Evolutionary conservation across 192 early-diverging fungal species (phyloP), one percentile per base, ranked within the genome.

Genomic region (Coemansia umbellata): DNA sequence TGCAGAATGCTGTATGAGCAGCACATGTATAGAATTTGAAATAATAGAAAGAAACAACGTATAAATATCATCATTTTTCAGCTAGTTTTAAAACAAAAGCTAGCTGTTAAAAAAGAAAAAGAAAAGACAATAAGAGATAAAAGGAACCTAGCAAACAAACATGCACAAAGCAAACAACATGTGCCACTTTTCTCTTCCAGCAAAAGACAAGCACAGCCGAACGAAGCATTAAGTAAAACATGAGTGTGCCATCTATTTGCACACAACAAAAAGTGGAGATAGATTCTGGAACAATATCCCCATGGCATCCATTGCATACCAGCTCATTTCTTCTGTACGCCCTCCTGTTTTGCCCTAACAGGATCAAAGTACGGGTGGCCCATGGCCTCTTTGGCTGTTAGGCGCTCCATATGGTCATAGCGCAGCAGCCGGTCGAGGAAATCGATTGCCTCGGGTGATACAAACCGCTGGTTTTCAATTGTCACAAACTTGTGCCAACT

Each of bases 331-430:
- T n/a, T n/a, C n/a, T 65, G 31, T 15, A 32, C 56, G n/a, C 40
- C 31, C 32, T 58, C 52, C 49, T 57, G 40, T 56, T 73, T 67
- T 49, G 62, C 60, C 35, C 60, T 55, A 30, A 74, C 60, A 0
- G 64, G 64, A 23, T 74, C 71, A 59, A 95, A 95, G 76, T 95
- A 95, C 30, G 89, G 86, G 59, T 93, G 91, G 61, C 73, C 69
- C 91, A 95, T 92, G 1, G 93, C 93, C 67, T 95, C 90, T 50
- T 80, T 74, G 47, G 91, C 82, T 21, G 90, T 92, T 59, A 91
- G 65, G 17, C 93, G 85, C 63, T 90, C 91, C 73, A 91, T 87
- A 58, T 94, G 93, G 74, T 96, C 93, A 78, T 95, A 98, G 54
- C 89, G 80, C 49, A 98, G 80, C 37, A 98, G 75, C 53, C 86